These are phyloP conservation scores for Geranomyces variabilis DNA, from an alignment of 192 early-diverging fungal genomes.

Conservation along the genomic window DNA sequence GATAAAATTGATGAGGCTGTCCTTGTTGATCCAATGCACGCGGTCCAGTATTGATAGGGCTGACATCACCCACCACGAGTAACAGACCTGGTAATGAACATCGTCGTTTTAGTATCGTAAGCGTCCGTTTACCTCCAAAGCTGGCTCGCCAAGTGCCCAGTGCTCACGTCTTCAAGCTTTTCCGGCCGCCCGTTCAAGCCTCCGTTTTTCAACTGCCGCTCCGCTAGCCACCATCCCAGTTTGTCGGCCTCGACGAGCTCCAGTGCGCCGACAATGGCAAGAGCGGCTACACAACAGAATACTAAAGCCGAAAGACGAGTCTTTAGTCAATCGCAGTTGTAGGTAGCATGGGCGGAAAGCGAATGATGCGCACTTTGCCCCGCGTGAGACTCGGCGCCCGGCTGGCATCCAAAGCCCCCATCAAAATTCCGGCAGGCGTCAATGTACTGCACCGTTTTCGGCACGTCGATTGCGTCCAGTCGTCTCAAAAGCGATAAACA, in stretches of 20 bases:
- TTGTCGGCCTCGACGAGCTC: conserved; percentile 81
- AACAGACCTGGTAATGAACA: conserved; percentile 69
- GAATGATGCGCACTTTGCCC: conserved; percentile 67
- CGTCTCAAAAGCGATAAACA: conserved; percentile 75
- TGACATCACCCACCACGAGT: conserved; percentile 98
- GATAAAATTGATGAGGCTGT: conserved; percentile 78
- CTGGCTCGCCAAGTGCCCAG: background rate
- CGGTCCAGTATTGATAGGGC: conserved; percentile 79
- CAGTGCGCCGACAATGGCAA: conserved; percentile 79
- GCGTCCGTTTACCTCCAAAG: too few relatives aligned
- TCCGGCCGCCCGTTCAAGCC: conserved; percentile 96
- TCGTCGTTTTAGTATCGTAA: too few relatives aligned
- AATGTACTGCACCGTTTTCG: conserved; percentile 73
- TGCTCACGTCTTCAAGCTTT: conserved; percentile 88
- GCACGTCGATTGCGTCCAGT: conserved; percentile 66
- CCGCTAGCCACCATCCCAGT: conserved; percentile 91
- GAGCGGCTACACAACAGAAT: conserved; percentile 87
- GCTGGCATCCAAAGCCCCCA: conserved; percentile 89
- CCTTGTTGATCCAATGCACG: conserved; percentile 82
- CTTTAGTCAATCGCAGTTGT: too few relatives aligned
- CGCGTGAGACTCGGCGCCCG: conserved; percentile 90
- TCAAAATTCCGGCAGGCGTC: conserved; percentile 89
- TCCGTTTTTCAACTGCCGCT: conserved; percentile 88
- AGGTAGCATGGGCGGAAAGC: background rate
- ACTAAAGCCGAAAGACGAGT: conserved; percentile 47